Percentiles rank a stretch among this genome's conserved stretches.
These are phyloP conservation scores for Saccharata proteae DNA, from an alignment of 2,329 filamentous ascomycete species.

Conservation along the genomic window DNA sequence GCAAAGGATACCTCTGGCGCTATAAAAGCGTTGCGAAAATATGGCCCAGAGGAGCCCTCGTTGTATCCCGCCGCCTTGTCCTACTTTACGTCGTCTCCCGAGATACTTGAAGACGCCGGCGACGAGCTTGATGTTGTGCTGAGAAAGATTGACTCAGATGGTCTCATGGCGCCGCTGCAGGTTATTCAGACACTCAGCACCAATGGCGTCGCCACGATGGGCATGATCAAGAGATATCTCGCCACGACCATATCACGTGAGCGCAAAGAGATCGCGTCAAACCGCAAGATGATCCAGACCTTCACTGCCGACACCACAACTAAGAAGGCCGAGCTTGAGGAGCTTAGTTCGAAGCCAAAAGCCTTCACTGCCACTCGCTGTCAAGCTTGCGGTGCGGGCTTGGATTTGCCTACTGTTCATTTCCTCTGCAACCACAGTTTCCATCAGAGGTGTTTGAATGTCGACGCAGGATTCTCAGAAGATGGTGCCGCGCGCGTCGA, in stretches of 20 bases:
- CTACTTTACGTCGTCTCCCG: constrained; percentile 79
- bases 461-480: constrained; percentile 38
- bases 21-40: constrained; percentile 80
- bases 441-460: constrained; percentile 78
- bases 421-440: constrained; percentile 97
- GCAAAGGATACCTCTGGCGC: constrained; percentile 85
- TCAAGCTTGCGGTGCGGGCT: constrained; percentile 60
- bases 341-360: constrained; percentile 65
- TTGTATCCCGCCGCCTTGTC: constrained; percentile 85
- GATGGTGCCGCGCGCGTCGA: constrained; percentile 49
- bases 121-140: constrained; percentile 71
- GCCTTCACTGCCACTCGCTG: constrained; percentile 89
- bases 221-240: constrained; percentile 89
- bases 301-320: constrained; percentile 74
- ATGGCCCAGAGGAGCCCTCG: constrained; percentile 80
- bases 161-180: constrained; percentile 88
- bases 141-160: constrained; percentile 75
- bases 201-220: constrained; percentile 85
- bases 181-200: constrained; percentile 83
- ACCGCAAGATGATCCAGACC: constrained; percentile 68
- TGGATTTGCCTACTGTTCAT: constrained; percentile 85
- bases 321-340: constrained; percentile 66
- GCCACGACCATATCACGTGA: constrained; percentile 81
- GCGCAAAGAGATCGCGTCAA: constrained; percentile 71
- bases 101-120: constrained; percentile 74